Evolutionary conservation across 306 rosid species (phyloP).

Genomic region (Trichosanthes truncata): DNA sequence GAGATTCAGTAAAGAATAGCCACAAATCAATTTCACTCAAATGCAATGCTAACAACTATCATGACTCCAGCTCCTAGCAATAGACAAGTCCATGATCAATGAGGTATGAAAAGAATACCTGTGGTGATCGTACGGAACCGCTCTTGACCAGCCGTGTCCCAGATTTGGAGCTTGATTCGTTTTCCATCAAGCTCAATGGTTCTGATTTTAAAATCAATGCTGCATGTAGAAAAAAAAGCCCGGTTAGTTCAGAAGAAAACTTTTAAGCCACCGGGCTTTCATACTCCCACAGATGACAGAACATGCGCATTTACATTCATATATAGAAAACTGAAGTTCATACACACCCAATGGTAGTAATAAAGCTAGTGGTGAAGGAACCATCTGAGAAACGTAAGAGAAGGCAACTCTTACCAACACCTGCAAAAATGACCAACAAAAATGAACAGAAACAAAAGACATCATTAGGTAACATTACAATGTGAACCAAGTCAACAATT

Average conservation of each 20-base stretch:
- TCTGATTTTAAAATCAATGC: slow-evolving; percentile 89
- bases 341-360: slow-evolving; percentile 87
- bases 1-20: neutral
- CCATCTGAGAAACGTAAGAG: slow-evolving; percentile 97
- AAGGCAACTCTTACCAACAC: slow-evolving; percentile 98
- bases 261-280: neutral
- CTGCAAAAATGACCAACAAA: slow-evolving; percentile 32
- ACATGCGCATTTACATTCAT: neutral
- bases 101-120: slow-evolving; percentile 30
- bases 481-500: neutral
- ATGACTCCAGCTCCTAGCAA: neutral
- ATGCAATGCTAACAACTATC: neutral
- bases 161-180: slow-evolving; percentile 85
- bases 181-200: slow-evolving; percentile 93
- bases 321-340: neutral
- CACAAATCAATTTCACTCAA: neutral
- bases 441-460: neutral
- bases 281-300: neutral
- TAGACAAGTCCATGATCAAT: neutral
- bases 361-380: slow-evolving; percentile 88
- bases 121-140: slow-evolving; percentile 92
- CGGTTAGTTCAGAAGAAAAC: slow-evolving; percentile 16
- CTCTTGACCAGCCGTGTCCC: slow-evolving; percentile 99
- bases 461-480: neutral
- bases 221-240: slow-evolving; percentile 25